Evolutionary conservation across 345 rosid species (phyloP), one percentile per base, ranked within the genome.

Genomic region (Fremontodendron californicum): DNA sequence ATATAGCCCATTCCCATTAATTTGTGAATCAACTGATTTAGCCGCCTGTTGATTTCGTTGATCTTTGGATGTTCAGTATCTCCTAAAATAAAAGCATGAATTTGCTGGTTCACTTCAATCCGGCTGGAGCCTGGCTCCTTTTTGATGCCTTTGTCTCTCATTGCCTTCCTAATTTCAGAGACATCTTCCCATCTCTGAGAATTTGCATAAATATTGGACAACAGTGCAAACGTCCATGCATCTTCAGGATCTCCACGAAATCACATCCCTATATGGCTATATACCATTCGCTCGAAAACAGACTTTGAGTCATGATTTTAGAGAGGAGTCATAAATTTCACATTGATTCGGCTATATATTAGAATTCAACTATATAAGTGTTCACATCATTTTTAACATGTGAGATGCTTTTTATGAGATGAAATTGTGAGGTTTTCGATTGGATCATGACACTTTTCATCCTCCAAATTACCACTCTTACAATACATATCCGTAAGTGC

Each of bases 121-220:
- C 93, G 86, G 80, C 90, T 90, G 75, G 89, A 85, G 78, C 91
- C 93, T 5, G 93, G 88, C 69, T 82, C 87, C 83, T 90, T 87
- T 61, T 37, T 75, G 42, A 90, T 76, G 57, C 88, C 86, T 29
- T 76, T 78, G 33, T 77, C 58, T 61, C 78, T 78, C 93, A 87
- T 88, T 16, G 31, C 75, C 77, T 62, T 87, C 81, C 90, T 81
- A 33, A 81, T 62, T 72, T 79, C 76, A 18, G 83, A 79, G 58
- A 83, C 93, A 74, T 88, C 89, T 19, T 87, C 80, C 90, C 90
- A 88, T 73, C 86, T 83, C 71, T 77, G 85, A 66, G 80, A 74
- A 73, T 84, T 90, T 25, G 91, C 91, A 77, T 85, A 87, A 67
- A 90, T 88, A 58, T 90, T 90, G 21, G 90, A 88, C 76, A 88